Percentiles rank a stretch among this genome's conserved stretches.
These are phyloP conservation scores for Cercospora sojina DNA, from an alignment of 2,329 filamentous ascomycete species.

Conservation along the genomic window DNA sequence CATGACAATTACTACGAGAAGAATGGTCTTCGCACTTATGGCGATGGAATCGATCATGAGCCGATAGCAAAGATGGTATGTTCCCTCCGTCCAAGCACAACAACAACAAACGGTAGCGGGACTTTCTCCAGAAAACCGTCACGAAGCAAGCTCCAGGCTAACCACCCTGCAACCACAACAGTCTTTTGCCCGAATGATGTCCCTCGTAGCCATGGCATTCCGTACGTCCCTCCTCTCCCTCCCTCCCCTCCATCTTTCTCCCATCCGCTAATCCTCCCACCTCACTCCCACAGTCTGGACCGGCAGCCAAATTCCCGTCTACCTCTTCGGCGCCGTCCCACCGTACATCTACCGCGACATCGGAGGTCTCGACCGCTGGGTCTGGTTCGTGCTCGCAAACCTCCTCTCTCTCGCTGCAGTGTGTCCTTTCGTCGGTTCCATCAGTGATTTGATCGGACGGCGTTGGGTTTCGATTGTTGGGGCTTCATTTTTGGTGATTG, in stretches of 20 bases:
- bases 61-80: slow-evolving; percentile 26
- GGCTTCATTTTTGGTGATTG: slow-evolving; percentile 54
- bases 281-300: slow-evolving; percentile 50
- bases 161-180: neutral
- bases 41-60: slow-evolving; percentile 42
- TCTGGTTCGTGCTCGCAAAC: slow-evolving; percentile 53
- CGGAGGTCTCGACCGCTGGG: slow-evolving; percentile 25
- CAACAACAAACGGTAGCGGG: no score
- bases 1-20: slow-evolving; percentile 40
- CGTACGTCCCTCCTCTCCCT: neutral
- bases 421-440: slow-evolving; percentile 63
- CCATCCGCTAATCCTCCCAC: neutral
- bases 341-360: slow-evolving; percentile 29
- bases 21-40: slow-evolving; percentile 47
- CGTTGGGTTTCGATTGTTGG: slow-evolving; percentile 60
- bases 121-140: no score
- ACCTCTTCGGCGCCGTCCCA: slow-evolving; percentile 42
- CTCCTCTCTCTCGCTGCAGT: slow-evolving; percentile 57
- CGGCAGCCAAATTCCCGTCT: slow-evolving; percentile 59
- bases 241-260: neutral
- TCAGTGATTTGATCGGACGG: slow-evolving; percentile 63
- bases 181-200: neutral
- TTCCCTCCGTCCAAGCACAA: neutral
- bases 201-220: neutral
- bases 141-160: no score